These are phyloP conservation scores for Aphanomyces astaci DNA, from an alignment of 352 stramenopile genomes.

Conservation along the genomic window DNA sequence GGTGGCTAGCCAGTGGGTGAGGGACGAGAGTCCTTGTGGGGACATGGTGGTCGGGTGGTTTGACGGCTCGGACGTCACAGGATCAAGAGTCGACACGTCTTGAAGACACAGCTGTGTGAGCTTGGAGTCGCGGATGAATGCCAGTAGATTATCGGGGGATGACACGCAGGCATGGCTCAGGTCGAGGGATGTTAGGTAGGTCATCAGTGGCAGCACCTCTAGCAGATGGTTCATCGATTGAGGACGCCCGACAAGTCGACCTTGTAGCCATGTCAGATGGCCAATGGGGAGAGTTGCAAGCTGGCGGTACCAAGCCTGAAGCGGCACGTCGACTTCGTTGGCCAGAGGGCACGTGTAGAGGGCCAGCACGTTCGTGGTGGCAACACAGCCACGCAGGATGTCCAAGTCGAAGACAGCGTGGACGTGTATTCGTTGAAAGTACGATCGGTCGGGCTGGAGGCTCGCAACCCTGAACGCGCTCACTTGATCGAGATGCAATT, in stretches of 20 bases:
- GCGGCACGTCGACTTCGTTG: neutral
- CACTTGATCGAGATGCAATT: neutral
- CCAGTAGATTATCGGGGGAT: neutral
- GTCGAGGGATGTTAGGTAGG: neutral
- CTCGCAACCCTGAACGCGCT: neutral
- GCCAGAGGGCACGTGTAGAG: neutral
- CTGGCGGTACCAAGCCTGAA: neutral
- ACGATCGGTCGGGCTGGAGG: constrained; percentile 1
- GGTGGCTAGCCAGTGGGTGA: constrained; percentile 2
- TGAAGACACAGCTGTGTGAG: neutral
- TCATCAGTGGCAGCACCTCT: neutral
- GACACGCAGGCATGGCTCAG: neutral
- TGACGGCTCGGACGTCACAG: neutral
- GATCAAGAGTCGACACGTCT: neutral
- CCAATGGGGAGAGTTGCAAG: neutral
- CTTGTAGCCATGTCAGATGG: constrained; percentile 4
- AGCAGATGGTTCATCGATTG: neutral
- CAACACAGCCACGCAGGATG: neutral
- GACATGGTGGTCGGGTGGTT: neutral
- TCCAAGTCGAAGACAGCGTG: constrained; percentile 10
- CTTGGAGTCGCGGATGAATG: constrained; percentile 7
- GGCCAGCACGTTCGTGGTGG: neutral
- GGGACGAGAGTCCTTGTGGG: neutral
- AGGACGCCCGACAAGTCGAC: neutral
- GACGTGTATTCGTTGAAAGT: constrained; percentile 1